Percentiles rank a stretch among this genome's conserved stretches.
These are phyloP conservation scores for Cichorium intybus DNA, from an alignment of 140 eudicot species.

Conservation along the genomic window DNA sequence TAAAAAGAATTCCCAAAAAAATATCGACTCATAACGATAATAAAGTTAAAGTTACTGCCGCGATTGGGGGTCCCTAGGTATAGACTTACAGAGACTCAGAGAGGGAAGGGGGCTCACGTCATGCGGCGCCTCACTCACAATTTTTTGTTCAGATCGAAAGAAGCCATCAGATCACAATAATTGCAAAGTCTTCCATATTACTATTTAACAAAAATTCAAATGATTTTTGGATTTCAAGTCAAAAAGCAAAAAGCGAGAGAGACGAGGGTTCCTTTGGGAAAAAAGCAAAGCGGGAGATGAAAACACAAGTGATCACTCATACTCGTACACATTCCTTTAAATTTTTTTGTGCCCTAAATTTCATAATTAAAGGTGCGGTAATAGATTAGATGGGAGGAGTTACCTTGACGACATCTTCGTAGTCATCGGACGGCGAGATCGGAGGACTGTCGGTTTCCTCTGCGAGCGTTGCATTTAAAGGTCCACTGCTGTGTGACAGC, in stretches of 20 bases:
- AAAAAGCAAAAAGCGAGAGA: constrained; percentile 25
- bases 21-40: constrained; percentile 14
- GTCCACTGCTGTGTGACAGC: constrained; percentile 95
- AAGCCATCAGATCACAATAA: constrained; percentile 28
- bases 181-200: not conserved
- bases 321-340: not conserved
- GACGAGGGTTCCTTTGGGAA: constrained; percentile 16
- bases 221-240: constrained; percentile 11
- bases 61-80: constrained; percentile 26
- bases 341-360: constrained; percentile 1
- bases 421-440: constrained; percentile 75
- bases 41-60: constrained; percentile 20
- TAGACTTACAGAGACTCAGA: not conserved
- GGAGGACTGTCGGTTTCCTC: constrained; percentile 87
- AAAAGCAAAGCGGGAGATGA: constrained; percentile 22
- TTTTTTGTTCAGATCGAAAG: constrained; percentile 15
- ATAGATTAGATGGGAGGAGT: not conserved
- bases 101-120: constrained; percentile 24
- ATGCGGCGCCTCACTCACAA: constrained; percentile 23
- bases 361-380: not conserved
- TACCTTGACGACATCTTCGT: constrained; percentile 87
- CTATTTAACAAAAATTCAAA: not conserved
- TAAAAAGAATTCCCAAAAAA: constrained; percentile 12
- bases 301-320: constrained; percentile 1
- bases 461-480: constrained; percentile 65